These are phyloP conservation scores for Penicillium sp. DNA, from an alignment of 2,329 filamentous ascomycete species.

Conservation along the genomic window DNA sequence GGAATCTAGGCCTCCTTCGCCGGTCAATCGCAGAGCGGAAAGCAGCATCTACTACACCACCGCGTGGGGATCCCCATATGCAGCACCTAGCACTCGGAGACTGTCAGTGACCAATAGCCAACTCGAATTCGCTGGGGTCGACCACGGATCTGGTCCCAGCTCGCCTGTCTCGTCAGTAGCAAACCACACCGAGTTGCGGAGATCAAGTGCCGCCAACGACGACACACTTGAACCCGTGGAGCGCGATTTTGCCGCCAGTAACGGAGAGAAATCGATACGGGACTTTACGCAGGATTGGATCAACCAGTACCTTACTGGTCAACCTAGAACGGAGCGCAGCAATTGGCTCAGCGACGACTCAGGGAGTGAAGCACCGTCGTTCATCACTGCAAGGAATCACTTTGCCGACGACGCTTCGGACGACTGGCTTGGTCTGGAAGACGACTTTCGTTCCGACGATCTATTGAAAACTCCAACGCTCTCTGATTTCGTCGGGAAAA, in stretches of 20 bases:
- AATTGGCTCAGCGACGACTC: conserved; percentile 83
- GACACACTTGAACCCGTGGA: conserved; percentile 26
- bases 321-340: conserved; percentile 65
- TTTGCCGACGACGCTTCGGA: conserved; percentile 43
- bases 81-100: conserved; percentile 54
- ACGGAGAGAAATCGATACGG: conserved; percentile 38
- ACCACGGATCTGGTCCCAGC: conserved; percentile 31
- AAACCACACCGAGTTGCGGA: conserved; percentile 28
- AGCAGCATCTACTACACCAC: conserved; percentile 64
- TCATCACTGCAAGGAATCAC: conserved; percentile 41
- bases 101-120: conserved; percentile 41
- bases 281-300: conserved; percentile 83
- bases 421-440: conserved; percentile 45
- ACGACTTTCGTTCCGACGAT: conserved; percentile 38
- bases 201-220: conserved; percentile 28
- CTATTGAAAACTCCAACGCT: conserved; percentile 41
- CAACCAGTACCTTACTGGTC: conserved; percentile 73
- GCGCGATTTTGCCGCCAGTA: conserved; percentile 23
- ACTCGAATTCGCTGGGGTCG: conserved; percentile 50
- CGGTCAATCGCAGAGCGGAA: conserved; percentile 44
- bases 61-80: conserved; percentile 91
- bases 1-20: conserved; percentile 41
- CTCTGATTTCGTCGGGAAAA: conserved; percentile 34
- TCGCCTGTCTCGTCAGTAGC: conserved; percentile 35
- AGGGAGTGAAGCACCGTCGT: conserved; percentile 70